Base-by-base conservation (phyloP, 306 rosid genomes). In the Cicer cuneatum region DNA sequence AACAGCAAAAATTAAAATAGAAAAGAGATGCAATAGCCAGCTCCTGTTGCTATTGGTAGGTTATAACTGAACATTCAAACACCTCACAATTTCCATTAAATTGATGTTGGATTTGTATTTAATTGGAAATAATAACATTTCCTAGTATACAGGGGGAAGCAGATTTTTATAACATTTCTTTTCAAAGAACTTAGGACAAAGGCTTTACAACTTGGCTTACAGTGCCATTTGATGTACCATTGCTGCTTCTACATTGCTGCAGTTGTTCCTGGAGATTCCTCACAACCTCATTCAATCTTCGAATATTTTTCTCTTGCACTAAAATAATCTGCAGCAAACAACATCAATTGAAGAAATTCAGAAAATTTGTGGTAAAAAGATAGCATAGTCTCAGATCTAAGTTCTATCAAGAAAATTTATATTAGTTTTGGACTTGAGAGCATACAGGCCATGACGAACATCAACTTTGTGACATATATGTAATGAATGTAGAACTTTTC, bases 261-360 rank as follows among this genome's bases (percentile, higher is more conserved):
- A 89, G 81, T 64, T 86, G 89, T 75, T 76, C 71, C 62, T 79
- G 86, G 24, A 92, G 97, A 80, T 82, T 82, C 41, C 81, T 84
- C 43, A 87, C 93, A 69, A 85, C 86, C 62, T 83, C 91, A 60
- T 86, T 86, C 7, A 92, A 87, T 76, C 88, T 81, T 48, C 81
- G 85, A 54, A 89, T 89, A 85, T 78, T 87, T 81, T 83, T 83
- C 68, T 92, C 97, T 89, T 92, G 97, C 37, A 87, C 82, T 66
- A 89, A 81, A 56, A 92, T 87, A 58, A 92, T 86, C 93, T 92
- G 78, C 77, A 43, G 47, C 49, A 75, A 76, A 40, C 45, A 67
- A 61, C 75, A 61, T 16, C 48, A 45, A 8, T 80, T 39, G 14
- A 69, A 58, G 58, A 4, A 48, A 9, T 6, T 56, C 57, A 46